Conservation (phyloP, 2,329 filamentous ascomycete genomes). For the Coccinonectria pachysandricola region DNA sequence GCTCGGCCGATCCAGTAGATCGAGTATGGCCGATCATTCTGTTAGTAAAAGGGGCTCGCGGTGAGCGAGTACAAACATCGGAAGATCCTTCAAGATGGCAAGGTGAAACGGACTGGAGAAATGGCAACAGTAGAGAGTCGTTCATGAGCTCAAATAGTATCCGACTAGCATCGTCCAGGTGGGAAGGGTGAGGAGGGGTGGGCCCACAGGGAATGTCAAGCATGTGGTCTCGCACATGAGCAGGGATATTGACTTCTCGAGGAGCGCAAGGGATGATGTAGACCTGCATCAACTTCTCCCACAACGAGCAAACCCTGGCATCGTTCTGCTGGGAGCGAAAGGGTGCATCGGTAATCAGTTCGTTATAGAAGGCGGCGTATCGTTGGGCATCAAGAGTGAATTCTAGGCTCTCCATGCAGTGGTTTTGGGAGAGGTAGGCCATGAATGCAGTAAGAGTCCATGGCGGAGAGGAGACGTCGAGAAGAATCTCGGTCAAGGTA, state of each 20-base stretch:
- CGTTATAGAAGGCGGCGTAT: slow-evolving; percentile 54
- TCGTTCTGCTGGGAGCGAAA: slow-evolving; percentile 31
- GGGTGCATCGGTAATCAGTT: slow-evolving; percentile 29
- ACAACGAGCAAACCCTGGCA: slow-evolving; percentile 67
- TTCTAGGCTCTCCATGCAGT: slow-evolving; percentile 91
- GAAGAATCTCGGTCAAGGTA: slow-evolving; percentile 76
- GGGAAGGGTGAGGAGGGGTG: slow-evolving; percentile 60
- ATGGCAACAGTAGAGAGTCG: slow-evolving; percentile 86
- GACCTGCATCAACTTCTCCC: slow-evolving; percentile 78
- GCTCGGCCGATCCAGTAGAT: slow-evolving; percentile 33
- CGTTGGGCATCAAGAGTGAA: slow-evolving; percentile 91
- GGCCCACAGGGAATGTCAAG: slow-evolving; percentile 46
- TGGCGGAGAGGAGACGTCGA: slow-evolving; percentile 74
- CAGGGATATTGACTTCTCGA: slow-evolving; percentile 83
- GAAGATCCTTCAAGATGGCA: slow-evolving; percentile 23
- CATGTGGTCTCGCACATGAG: slow-evolving; percentile 72
- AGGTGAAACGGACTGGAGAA: slow-evolving; percentile 58
- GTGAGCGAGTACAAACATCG: slow-evolving; percentile 32
- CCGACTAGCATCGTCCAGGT: slow-evolving; percentile 69
- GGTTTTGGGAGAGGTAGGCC: slow-evolving; percentile 92
- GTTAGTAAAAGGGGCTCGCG: slow-evolving; percentile 29
- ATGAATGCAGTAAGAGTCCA: slow-evolving; percentile 91
- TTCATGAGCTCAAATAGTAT: slow-evolving; percentile 97
- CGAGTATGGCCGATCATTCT: slow-evolving; percentile 26
- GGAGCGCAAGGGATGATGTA: slow-evolving; percentile 82